phyloP scores from a whole-genome alignment of 345 rosid species.

The Sapria himalayana region DNA sequence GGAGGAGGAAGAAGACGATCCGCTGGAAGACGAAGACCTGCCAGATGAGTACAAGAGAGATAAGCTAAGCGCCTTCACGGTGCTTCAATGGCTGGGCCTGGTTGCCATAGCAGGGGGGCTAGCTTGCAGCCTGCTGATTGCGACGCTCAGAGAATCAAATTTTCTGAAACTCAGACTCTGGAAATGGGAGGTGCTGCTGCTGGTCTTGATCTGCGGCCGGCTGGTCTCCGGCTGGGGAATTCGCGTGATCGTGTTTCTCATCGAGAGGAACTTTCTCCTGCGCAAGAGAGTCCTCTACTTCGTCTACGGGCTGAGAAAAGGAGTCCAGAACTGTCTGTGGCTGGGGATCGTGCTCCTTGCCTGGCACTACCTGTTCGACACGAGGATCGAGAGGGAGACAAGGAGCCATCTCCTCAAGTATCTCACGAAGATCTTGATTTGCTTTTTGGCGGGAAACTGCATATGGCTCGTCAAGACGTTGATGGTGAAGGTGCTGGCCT shows the following conservation, averaged over 20 bases:
- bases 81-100: constrained; percentile 58
- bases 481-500: constrained; percentile 63
- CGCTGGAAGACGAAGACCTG: constrained; percentile 42
- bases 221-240: constrained; percentile 87
- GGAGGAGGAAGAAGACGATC: constrained; percentile 53
- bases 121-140: constrained; percentile 26
- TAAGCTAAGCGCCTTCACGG: constrained; percentile 17
- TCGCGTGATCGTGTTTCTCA: constrained; percentile 41
- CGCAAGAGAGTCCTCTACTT: constrained; percentile 62
- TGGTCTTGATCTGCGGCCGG: constrained; percentile 70
- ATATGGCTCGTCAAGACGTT: constrained; percentile 79
- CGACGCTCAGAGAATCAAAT: constrained; percentile 9
- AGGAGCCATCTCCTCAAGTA: constrained; percentile 16
- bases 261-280: constrained; percentile 57
- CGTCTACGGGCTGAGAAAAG: constrained; percentile 55
- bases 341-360: constrained; percentile 46
- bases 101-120: constrained; percentile 28
- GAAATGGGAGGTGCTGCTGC: constrained; percentile 71
- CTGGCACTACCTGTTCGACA: constrained; percentile 53
- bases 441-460: constrained; percentile 40
- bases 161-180: constrained; percentile 46
- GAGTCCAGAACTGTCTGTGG: constrained; percentile 82
- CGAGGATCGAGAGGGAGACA: constrained; percentile 22
- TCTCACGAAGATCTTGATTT: constrained; percentile 41
- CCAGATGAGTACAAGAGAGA: constrained; percentile 37